Evolutionary conservation across 2,329 filamentous ascomycete species (phyloP).

Genomic region (Fusarium abutilonis): DNA sequence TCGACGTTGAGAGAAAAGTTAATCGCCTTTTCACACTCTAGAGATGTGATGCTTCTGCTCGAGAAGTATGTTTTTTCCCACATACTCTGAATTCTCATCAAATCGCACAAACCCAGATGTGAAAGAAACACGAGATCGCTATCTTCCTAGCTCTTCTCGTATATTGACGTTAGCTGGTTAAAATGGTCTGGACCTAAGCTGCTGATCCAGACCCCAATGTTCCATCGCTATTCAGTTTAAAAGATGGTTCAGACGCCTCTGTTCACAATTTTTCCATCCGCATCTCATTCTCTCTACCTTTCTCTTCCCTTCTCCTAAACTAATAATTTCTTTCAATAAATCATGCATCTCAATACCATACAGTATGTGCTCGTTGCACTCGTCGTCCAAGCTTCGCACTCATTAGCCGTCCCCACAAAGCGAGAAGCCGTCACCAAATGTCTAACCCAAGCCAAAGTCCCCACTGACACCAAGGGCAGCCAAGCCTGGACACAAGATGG

Average conservation of each 20-base stretch:
- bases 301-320: not conserved
- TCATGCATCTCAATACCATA: slow-evolving; percentile 6
- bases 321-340: not conserved
- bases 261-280: not conserved
- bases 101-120: not conserved
- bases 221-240: slow-evolving; percentile 7
- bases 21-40: not conserved
- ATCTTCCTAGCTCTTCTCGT: slow-evolving; percentile 11
- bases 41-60: too few species aligned
- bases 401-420: slow-evolving; percentile 33
- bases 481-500: slow-evolving; percentile 49
- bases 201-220: not conserved
- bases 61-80: too few species aligned
- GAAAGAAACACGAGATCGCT: not conserved
- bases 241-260: not conserved
- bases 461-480: slow-evolving; percentile 35
- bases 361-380: slow-evolving; percentile 16
- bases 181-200: not conserved
- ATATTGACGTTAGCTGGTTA: not conserved
- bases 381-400: not conserved
- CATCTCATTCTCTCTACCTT: not conserved
- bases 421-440: slow-evolving; percentile 44
- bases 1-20: not conserved
- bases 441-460: slow-evolving; percentile 43
- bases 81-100: too few species aligned